A percentile compares a stretch with the other conserved stretches of the same genome.
Evolutionary conservation across 192 early-diverging fungal species (phyloP).

Genomic region (Chytriomyces sp.): DNA sequence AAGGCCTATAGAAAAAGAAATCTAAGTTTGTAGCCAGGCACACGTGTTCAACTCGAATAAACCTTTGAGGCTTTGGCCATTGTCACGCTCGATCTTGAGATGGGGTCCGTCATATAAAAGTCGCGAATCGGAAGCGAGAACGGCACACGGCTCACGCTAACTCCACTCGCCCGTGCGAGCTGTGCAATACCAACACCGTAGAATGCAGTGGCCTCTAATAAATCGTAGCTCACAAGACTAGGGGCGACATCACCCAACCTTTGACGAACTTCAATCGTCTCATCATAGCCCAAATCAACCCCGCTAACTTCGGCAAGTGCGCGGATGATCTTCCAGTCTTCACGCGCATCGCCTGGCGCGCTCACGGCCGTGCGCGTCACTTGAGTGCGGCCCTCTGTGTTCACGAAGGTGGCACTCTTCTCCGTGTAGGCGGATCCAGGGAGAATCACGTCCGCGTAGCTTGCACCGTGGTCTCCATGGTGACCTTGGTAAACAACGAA

Average conservation of each 20-base stretch:
- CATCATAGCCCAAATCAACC: slow-evolving; percentile 87
- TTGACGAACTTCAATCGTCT: slow-evolving; percentile 75
- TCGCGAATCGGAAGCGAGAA: slow-evolving; percentile 75
- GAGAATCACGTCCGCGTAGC: slow-evolving; percentile 93
- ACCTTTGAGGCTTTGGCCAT: slow-evolving; percentile 93
- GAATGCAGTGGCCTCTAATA: slow-evolving; percentile 53
- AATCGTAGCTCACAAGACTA: slow-evolving; percentile 74
- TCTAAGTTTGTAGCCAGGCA: neutral
- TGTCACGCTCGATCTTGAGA: slow-evolving; percentile 87
- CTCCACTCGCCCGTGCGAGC: slow-evolving; percentile 35
- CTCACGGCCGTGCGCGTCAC: slow-evolving; percentile 89
- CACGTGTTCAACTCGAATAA: neutral
- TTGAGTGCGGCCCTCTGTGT: slow-evolving; percentile 96
- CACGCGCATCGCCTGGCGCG: slow-evolving; percentile 85
- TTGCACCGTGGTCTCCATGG: slow-evolving; percentile 95
- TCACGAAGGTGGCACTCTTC: slow-evolving; percentile 93
- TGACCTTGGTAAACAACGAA: slow-evolving; percentile 99
- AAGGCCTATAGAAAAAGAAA: neutral
- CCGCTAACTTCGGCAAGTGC: slow-evolving; percentile 93
- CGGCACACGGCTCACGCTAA: slow-evolving; percentile 34
- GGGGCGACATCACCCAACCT: slow-evolving; percentile 90
- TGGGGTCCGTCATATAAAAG: slow-evolving; percentile 94
- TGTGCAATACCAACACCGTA: slow-evolving; percentile 67
- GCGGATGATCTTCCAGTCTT: slow-evolving; percentile 99
- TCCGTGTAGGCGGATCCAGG: slow-evolving; percentile 96